phyloP scores from a whole-genome alignment of 305 asterid species.

The Solanum hybrid region DNA sequence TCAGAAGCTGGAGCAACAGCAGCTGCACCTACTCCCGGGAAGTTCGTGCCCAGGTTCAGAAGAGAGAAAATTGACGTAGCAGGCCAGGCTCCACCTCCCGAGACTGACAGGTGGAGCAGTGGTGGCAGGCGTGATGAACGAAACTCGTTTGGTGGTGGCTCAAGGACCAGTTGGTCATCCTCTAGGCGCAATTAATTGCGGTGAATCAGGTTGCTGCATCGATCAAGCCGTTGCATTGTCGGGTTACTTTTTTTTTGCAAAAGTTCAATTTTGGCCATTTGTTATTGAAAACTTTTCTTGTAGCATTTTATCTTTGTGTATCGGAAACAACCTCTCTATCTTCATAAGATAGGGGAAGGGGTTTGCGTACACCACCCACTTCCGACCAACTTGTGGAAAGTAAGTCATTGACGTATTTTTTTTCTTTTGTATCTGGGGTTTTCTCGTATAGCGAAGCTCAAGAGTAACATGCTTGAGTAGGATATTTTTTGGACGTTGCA shows the following conservation, averaged over 20 bases:
- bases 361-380: not conserved
- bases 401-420: not conserved
- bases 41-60: slow-evolving; percentile 58
- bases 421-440: not conserved
- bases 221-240: not conserved
- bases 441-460: not conserved
- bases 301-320: not conserved
- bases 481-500: not conserved
- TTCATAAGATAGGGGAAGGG: not conserved
- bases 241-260: not conserved
- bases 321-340: not conserved
- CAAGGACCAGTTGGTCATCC: slow-evolving; percentile 51
- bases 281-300: not conserved
- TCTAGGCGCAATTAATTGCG: slow-evolving; percentile 13
- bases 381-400: not conserved
- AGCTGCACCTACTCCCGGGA: slow-evolving; percentile 25
- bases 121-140: slow-evolving; percentile 18
- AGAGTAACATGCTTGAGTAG: not conserved
- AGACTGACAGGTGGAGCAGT: slow-evolving; percentile 50
- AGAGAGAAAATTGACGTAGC: slow-evolving; percentile 32
- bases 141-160: slow-evolving; percentile 15
- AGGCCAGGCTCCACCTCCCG: slow-evolving; percentile 39
- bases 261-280: not conserved
- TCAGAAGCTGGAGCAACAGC: slow-evolving; percentile 25
- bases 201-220: not conserved